Percentiles rank a stretch among this genome's conserved stretches.
phyloP scores from a whole-genome alignment of 148 eudicot species.

The Talinum fruticosum region DNA sequence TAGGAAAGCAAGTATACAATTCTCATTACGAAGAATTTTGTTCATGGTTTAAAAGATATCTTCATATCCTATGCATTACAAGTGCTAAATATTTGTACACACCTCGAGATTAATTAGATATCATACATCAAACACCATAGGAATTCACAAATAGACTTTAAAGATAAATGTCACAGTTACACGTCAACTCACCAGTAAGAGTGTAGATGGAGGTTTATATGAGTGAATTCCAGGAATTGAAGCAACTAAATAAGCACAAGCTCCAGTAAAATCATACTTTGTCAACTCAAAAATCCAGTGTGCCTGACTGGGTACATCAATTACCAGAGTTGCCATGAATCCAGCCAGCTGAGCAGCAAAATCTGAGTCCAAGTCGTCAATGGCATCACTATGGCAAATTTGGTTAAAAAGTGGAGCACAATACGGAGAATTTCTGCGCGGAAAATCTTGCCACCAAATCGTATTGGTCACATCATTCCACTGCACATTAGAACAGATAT shows the following conservation, averaged over 20 bases:
- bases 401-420: slow-evolving; percentile 55
- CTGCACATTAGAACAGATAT: slow-evolving; percentile 41
- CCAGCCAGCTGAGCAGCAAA: slow-evolving; percentile 97
- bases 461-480: slow-evolving; percentile 85
- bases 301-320: slow-evolving; percentile 77
- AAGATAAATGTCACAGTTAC: neutral
- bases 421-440: slow-evolving; percentile 49
- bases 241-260: slow-evolving; percentile 72
- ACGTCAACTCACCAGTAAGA: slow-evolving; percentile 25
- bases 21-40: neutral
- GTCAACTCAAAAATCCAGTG: slow-evolving; percentile 73
- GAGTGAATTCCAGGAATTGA: slow-evolving; percentile 91
- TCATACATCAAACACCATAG: slow-evolving; percentile 4
- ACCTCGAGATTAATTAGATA: neutral
- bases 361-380: slow-evolving; percentile 49
- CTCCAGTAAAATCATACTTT: slow-evolving; percentile 72
- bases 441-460: slow-evolving; percentile 98
- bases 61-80: neutral
- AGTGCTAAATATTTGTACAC: neutral
- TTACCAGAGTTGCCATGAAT: slow-evolving; percentile 69
- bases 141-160: slow-evolving; percentile 36
- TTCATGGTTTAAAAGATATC: neutral
- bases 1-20: neutral
- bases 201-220: slow-evolving; percentile 34
- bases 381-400: slow-evolving; percentile 28